Evolutionary conservation across 768 basidiomycete species (phyloP).

Genomic region (Crucibulum laeve): DNA sequence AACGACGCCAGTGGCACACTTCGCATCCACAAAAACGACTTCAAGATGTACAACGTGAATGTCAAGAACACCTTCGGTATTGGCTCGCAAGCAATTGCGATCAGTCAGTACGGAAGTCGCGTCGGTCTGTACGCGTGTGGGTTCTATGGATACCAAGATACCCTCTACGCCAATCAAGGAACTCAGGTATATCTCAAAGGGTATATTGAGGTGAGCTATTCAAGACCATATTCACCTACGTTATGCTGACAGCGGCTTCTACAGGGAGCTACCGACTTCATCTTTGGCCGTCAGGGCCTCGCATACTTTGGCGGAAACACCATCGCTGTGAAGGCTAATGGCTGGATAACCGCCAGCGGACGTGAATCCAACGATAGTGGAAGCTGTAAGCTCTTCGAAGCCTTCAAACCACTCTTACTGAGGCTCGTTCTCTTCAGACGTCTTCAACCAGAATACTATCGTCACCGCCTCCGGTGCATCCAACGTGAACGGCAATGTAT

Average conservation of each 20-base stretch:
- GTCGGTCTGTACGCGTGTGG: slow-evolving; percentile 42
- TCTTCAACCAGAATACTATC: slow-evolving; percentile 41
- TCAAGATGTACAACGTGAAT: slow-evolving; percentile 47
- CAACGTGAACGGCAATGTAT: slow-evolving; percentile 29
- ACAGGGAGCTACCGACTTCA: slow-evolving; percentile 47
- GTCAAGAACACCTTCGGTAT: slow-evolving; percentile 42
- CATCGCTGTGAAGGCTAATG: slow-evolving; percentile 37
- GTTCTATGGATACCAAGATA: slow-evolving; percentile 46
- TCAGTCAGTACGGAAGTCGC: slow-evolving; percentile 44
- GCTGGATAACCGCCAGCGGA: slow-evolving; percentile 46
- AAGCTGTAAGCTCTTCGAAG: slow-evolving; percentile 32
- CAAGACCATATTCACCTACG: neutral
- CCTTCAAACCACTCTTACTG: too few relatives aligned
- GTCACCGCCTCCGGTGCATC: slow-evolving; percentile 36
- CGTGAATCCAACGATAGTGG: slow-evolving; percentile 37
- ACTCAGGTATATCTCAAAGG: slow-evolving; percentile 43
- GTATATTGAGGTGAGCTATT: slow-evolving; percentile 38
- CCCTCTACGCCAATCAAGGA: slow-evolving; percentile 38
- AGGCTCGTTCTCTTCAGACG: slow-evolving; percentile 18
- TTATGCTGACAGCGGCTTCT: neutral
- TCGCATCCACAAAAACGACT: slow-evolving; percentile 42
- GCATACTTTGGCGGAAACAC: slow-evolving; percentile 49
- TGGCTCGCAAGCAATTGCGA: slow-evolving; percentile 43
- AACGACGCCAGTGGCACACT: slow-evolving; percentile 46
- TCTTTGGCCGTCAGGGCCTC: slow-evolving; percentile 39